Evolutionary conservation across 208 protist genomes (phyloP), one percentile per base, ranked within the genome.

Genomic region (Strigomonas culicis): DNA sequence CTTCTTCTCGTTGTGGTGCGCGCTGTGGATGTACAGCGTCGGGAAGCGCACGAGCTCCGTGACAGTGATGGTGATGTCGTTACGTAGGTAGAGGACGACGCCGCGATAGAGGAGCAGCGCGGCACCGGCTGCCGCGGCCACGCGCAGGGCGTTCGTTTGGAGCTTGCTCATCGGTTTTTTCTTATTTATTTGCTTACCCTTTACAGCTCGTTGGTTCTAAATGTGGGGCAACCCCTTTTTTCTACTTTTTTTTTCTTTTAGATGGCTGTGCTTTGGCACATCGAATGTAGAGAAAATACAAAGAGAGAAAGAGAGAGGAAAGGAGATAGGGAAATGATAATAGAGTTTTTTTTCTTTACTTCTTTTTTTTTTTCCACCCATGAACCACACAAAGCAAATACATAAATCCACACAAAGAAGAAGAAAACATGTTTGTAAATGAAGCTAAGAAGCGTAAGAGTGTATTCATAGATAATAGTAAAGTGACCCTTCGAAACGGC

Each of bases 41-140:
- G 84, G 84, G 43, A 94, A 68, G 11, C 77, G 78, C 62, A 92
- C 82, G 25, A 94, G 62, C 71, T 94, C 88, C 34, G 83, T 90
- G 11, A 94, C 66, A 43, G 73, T 82, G 39, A 94, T 57, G 39
- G 79, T 87, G 19, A 94, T 84, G 19, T 82, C 72, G 66, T 94
- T 91, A n/a, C 71, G 72, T 19, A 74, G 59, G 60, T 87, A 92
- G 53, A 79, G 74, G 31, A 65, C 63, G 30, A 80, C 46, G 28
- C 75, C 75, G 25, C 74, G 76, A 60, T 84, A 86, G 44, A 73
- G 67, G 39, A 89, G 47, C 31, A 82, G 63, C 24, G 70, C 68
- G 50, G 71, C 24, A 30, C 52, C 64, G 32, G 66, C 55, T 56
- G 60, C 30, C 66, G 74, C 43, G 36, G 63, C 57, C 36, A 30